These are phyloP conservation scores for Micromonas commoda DNA, from an alignment of 139 green algal genomes.

Conservation along the genomic window DNA sequence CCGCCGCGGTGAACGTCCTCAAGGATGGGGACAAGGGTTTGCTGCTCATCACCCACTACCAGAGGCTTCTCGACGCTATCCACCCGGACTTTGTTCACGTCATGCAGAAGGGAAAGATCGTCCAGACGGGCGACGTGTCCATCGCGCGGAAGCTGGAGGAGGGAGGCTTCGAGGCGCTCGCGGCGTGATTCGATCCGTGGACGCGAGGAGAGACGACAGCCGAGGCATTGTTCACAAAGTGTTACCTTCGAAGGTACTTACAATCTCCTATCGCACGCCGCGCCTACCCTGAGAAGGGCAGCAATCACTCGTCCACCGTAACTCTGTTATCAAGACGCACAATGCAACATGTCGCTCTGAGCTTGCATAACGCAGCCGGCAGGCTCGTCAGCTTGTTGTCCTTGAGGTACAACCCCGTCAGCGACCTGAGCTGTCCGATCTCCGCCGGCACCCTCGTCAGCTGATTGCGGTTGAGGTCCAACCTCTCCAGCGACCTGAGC, in stretches of 20 bases:
- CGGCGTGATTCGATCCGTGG: neutral
- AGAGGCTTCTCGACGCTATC: slow-evolving; percentile 77
- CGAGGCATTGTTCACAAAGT: neutral
- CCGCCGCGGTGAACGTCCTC: slow-evolving; percentile 65
- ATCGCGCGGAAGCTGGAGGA: slow-evolving; percentile 59
- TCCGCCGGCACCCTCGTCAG: too few species aligned
- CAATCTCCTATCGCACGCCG: neutral
- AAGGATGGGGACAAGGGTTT: slow-evolving; percentile 49
- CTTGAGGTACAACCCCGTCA: too few species aligned
- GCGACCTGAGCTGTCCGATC: too few species aligned
- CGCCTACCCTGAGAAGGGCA: neutral
- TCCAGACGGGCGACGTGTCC: slow-evolving; percentile 53
- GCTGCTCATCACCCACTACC: slow-evolving; percentile 99
- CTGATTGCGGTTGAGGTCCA: too few species aligned
- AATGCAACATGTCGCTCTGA: too few species aligned
- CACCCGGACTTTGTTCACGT: slow-evolving; percentile 70
- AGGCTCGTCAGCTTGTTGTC: too few species aligned
- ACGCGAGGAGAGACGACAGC: neutral
- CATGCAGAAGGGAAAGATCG: slow-evolving; percentile 62
- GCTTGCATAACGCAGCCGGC: too few species aligned
- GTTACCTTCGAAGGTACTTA: neutral
- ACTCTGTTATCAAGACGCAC: neutral
- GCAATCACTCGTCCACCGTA: neutral
- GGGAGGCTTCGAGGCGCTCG: slow-evolving; percentile 50
- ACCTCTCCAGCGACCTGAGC: too few species aligned